Percentiles rank a stretch among this genome's conserved stretches.
Conservation (phyloP, 2,329 filamentous ascomycete genomes). For the Colletotrichum sp. region DNA sequence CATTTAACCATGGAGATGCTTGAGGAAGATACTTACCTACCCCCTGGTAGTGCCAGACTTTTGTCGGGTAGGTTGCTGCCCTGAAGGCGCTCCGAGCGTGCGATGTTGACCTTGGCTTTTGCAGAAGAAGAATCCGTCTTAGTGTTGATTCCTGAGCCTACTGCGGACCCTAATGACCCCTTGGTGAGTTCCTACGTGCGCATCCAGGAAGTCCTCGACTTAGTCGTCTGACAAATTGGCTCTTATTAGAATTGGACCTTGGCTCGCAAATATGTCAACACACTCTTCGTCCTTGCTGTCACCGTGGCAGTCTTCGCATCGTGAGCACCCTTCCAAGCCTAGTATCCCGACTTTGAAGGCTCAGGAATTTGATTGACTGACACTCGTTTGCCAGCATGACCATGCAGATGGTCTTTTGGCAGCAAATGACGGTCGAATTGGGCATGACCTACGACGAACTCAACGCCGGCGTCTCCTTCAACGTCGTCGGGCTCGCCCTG, state of each 20-base stretch:
- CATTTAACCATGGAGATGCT: background rate
- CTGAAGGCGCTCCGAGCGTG: background rate
- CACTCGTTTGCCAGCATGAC: too few species aligned
- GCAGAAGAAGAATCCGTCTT: background rate
- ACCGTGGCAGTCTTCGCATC: background rate
- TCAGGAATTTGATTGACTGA: too few species aligned
- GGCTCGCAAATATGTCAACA: background rate
- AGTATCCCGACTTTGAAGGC: too few species aligned
- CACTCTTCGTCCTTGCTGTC: background rate
- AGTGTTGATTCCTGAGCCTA: background rate
- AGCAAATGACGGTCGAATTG: slow-evolving; percentile 27
- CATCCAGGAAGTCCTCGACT: too few species aligned
- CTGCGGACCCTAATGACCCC: background rate
- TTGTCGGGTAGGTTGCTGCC: background rate
- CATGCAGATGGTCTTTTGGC: background rate
- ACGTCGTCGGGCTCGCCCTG: slow-evolving; percentile 23
- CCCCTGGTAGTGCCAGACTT: background rate
- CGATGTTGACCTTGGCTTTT: background rate
- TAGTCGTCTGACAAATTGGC: background rate
- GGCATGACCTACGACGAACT: slow-evolving; percentile 3
- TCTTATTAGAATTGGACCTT: background rate
- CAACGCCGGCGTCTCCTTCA: slow-evolving; percentile 9
- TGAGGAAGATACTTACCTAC: background rate
- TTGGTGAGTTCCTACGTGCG: background rate
- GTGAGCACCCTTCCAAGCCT: background rate